Conservation (phyloP, 1,284 basidiomycete species). For the Melampsora larici-populina region DNA sequence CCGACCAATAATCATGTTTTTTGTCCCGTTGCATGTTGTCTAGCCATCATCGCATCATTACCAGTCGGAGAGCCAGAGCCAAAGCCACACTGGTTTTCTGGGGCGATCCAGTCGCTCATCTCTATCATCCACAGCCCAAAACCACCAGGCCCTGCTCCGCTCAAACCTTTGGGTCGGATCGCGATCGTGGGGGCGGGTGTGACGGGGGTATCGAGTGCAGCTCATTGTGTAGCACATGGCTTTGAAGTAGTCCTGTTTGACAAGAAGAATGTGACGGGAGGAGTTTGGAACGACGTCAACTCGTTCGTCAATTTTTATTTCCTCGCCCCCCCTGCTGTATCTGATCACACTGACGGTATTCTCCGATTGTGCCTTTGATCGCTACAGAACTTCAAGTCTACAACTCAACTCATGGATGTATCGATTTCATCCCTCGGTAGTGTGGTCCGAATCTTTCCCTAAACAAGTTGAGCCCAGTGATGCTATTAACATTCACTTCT, state of each 20-base stretch:
- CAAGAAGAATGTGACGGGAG: slow-evolving; percentile 14
- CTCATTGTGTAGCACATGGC: slow-evolving; percentile 31
- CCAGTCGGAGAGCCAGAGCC: background rate
- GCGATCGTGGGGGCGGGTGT: slow-evolving; percentile 41
- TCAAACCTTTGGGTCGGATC: slow-evolving; percentile 26
- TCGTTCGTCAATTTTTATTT: background rate
- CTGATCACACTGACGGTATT: background rate
- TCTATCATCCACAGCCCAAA: background rate
- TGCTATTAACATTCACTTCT: background rate
- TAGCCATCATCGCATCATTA: background rate
- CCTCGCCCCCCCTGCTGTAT: background rate
- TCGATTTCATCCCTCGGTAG: slow-evolving; percentile 42
- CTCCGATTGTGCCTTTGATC: background rate
- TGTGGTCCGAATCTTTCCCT: slow-evolving; percentile 30
- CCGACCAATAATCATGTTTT: background rate
- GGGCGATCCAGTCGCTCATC: background rate
- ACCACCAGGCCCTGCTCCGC: background rate
- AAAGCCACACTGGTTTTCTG: background rate
- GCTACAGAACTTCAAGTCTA: slow-evolving; percentile 31
- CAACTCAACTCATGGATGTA: slow-evolving; percentile 40
- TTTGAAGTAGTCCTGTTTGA: slow-evolving; percentile 42
- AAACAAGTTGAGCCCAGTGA: slow-evolving; percentile 29
- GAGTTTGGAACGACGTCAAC: slow-evolving; percentile 41
- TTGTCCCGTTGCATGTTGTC: background rate
- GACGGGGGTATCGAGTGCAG: slow-evolving; percentile 39